Evolutionary conservation across 2,329 filamentous ascomycete species (phyloP).

Genomic region (Trichoderma afroharzianum): DNA sequence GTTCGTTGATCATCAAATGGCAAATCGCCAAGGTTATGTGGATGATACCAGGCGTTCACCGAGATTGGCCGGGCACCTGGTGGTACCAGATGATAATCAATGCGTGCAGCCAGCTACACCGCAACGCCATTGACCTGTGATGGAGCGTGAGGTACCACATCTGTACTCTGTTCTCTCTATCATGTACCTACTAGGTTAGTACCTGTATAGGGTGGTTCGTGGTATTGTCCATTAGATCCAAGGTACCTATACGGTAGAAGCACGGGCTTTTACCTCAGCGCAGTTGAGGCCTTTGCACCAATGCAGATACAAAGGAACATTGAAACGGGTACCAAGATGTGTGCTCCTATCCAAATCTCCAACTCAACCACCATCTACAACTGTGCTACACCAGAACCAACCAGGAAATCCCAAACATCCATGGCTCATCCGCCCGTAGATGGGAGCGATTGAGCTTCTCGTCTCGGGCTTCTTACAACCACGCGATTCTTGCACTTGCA

Average conservation of each 20-base stretch:
- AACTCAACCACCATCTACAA: neutral
- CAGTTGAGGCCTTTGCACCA: neutral
- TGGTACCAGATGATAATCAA: neutral
- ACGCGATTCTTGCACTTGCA: neutral
- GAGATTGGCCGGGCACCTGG: neutral
- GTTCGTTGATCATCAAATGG: conserved; percentile 4
- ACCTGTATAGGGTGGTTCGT: neutral
- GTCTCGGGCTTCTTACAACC: neutral
- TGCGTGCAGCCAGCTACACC: neutral
- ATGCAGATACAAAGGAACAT: neutral
- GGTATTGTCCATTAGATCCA: neutral
- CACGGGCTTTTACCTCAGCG: neutral
- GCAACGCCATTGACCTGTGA: neutral
- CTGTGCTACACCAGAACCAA: neutral
- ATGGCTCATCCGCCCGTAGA: neutral
- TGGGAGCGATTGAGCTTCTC: neutral
- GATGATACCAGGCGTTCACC: neutral
- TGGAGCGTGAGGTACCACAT: neutral
- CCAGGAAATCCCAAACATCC: neutral
- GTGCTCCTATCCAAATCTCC: neutral
- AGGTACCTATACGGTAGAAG: neutral
- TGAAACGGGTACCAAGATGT: neutral
- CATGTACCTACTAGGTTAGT: too few relatives aligned
- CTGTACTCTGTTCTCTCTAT: neutral
- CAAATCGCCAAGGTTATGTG: neutral